Evolutionary conservation across 176 grass and related monocot species (phyloP), one percentile per base, ranked within the genome.

Genomic region (Canna indica): DNA sequence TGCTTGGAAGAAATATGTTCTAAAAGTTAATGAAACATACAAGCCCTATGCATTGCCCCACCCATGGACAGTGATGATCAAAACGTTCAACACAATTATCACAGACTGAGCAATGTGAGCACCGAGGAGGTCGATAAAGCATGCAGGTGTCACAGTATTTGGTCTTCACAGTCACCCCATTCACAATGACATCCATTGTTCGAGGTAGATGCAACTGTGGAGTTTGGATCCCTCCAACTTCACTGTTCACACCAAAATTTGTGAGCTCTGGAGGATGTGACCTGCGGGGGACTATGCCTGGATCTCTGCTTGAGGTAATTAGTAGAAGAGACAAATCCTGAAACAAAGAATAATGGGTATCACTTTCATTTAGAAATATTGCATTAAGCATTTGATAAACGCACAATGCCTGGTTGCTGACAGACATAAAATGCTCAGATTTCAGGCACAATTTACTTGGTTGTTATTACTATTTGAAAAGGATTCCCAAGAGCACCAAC

Each of bases 61-160:
- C 69, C 69, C 69, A 71, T 71, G 69, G 69, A 45, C 69, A 71
- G 69, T 71, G 69, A 71, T 71, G 69, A 26, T 71, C 69, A 33
- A 71, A 71, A 27, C 69, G 69, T 24, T 71, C 47, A 29, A 71
- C 69, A 5, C 69, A 71, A 28, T 71, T 71, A 34, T 71, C 48
- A 45, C 69, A 71, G 69, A 71, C 34, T 22, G 69, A 71, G 69
- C 69, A 71, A 24, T 71, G 69, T 18, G 69, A 71, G 32, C 69
- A 71, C 18, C 69, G 69, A 35, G 69, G 69, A 54, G 69, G 69
- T 35, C 69, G 69, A 71, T 71, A 71, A 52, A 71, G 69, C 69
- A 71, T 71, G 69, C 69, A 71, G 9, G 69, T 71, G 27, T 71
- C 69, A 54, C 69, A 71, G 47, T 35, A 71, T 53, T 71, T 71